Conservation (phyloP, 1,284 basidiomycete genomes). For the Boletellus deceptivus region DNA sequence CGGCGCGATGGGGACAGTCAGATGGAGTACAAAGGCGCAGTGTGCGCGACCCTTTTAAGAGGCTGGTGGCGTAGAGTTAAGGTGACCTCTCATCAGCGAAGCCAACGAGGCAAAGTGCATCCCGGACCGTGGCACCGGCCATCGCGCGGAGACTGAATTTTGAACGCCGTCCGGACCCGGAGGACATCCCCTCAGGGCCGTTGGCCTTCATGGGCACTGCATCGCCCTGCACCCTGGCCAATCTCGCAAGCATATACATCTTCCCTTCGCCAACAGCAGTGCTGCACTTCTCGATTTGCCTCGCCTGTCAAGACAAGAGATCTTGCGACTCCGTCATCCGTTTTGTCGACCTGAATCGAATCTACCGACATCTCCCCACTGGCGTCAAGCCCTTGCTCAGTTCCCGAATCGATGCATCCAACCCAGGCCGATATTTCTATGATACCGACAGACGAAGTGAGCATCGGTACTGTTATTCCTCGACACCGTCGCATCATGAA, state of each 20-base stretch:
- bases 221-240: constrained; percentile 6
- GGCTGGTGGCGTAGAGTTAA: too few species aligned
- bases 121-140: too few species aligned
- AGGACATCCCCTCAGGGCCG: too few species aligned
- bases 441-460: neutral
- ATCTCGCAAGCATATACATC: constrained; percentile 5
- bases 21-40: too few species aligned
- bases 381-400: constrained; percentile 7
- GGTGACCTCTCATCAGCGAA: too few species aligned
- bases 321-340: too few species aligned
- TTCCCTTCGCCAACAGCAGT: neutral
- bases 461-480: constrained; percentile 5
- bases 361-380: constrained; percentile 2
- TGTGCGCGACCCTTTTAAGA: too few species aligned
- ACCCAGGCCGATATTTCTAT: constrained; percentile 3
- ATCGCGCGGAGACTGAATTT: too few species aligned
- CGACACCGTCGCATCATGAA: neutral
- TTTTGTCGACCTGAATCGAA: constrained; percentile 6
- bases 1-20: too few species aligned
- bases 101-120: too few species aligned
- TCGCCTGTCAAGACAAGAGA: constrained; percentile 4
- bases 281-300: too few species aligned
- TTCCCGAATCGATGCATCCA: constrained; percentile 1
- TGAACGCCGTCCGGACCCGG: too few species aligned
- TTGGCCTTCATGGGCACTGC: constrained; percentile 1